Conservation (phyloP, 2,329 filamentous ascomycete species). For the Trichoderma oligosporum region DNA sequence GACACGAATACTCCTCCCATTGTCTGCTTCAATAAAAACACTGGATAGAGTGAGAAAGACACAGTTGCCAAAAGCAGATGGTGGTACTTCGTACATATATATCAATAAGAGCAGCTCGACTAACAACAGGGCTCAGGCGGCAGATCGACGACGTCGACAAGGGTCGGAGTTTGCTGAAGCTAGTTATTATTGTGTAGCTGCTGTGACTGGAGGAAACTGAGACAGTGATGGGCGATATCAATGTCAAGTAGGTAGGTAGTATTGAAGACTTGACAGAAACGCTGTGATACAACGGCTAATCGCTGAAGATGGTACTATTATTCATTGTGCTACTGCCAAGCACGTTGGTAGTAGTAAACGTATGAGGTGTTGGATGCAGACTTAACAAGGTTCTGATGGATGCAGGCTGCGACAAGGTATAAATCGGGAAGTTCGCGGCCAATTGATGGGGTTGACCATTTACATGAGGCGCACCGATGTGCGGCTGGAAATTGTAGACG, state of each 20-base stretch:
- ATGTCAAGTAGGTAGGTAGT: too few relatives aligned
- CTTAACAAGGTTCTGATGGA: neutral
- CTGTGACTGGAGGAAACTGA: neutral
- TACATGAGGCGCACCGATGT: neutral
- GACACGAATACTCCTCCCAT: neutral
- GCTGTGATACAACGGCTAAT: too few relatives aligned
- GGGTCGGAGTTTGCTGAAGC: neutral
- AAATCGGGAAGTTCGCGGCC: slow-evolving; percentile 7
- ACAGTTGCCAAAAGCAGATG: neutral
- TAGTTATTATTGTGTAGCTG: too few relatives aligned
- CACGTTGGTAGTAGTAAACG: neutral
- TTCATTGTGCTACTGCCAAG: neutral
- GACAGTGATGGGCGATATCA: too few relatives aligned
- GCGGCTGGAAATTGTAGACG: neutral
- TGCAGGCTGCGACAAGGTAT: slow-evolving; percentile 2
- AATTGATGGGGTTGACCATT: slow-evolving; percentile 6
- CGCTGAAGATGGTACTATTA: neutral
- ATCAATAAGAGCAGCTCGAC: neutral
- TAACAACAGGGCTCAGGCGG: slow-evolving; percentile 1
- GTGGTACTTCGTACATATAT: too few relatives aligned
- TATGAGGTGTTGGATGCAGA: neutral
- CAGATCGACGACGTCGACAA: slow-evolving; percentile 10
- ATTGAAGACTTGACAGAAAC: too few relatives aligned
- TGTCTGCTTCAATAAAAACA: neutral
- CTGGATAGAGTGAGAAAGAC: neutral